These are phyloP conservation scores for Populus euphratica DNA, from an alignment of 345 rosid species.

Conservation along the genomic window DNA sequence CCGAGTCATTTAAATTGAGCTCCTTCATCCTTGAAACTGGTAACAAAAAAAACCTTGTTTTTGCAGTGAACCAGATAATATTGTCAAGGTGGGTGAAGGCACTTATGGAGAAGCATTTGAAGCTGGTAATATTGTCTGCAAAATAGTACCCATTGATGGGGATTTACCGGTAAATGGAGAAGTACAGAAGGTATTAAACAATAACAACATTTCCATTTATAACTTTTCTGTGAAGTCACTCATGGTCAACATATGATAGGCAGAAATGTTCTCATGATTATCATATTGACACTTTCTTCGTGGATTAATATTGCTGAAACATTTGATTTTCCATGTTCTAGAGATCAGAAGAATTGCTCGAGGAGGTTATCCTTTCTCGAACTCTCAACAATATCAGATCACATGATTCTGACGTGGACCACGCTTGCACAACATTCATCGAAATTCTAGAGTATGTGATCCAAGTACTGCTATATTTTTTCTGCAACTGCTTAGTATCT, in stretches of 20 bases:
- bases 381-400: constrained; percentile 66
- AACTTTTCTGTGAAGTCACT: neutral
- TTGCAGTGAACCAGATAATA: constrained; percentile 60
- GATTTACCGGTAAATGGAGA: constrained; percentile 84
- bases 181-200: constrained; percentile 68
- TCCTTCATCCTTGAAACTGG: constrained; percentile 12
- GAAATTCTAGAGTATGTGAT: constrained; percentile 75
- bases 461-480: neutral
- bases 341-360: constrained; percentile 93
- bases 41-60: constrained; percentile 20
- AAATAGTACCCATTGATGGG: constrained; percentile 95
- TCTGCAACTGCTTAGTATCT: neutral
- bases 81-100: constrained; percentile 92
- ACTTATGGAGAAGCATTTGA: constrained; percentile 92
- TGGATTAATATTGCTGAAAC: constrained; percentile 17
- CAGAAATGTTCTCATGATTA: neutral
- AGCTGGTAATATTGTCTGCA: constrained; percentile 80
- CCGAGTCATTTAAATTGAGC: neutral
- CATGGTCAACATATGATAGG: neutral
- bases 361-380: constrained; percentile 81
- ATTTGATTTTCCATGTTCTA: constrained; percentile 36
- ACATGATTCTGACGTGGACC: constrained; percentile 19
- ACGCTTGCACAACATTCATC: constrained; percentile 64
- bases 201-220: neutral
- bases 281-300: neutral